Evolutionary conservation across 495 filamentous ascomycete genomes (phyloP), one percentile per base, ranked within the genome.

Genomic region (Xylaria castorea): DNA sequence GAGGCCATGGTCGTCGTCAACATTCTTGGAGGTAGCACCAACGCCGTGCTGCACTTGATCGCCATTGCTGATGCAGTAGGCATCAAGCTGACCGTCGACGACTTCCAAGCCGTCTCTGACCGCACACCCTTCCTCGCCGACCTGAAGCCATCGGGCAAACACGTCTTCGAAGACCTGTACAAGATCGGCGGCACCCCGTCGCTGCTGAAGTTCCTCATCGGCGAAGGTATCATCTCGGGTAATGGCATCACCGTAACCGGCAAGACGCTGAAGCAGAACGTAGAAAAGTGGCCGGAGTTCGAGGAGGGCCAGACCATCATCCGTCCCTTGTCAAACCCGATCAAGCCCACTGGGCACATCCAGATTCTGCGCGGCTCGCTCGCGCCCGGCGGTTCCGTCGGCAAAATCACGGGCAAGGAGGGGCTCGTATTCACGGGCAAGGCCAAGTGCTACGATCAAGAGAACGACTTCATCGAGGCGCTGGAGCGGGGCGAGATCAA

Each of bases 331-430:
- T 92, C 87, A 81, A 91, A 97, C 81, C 97, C 96, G 32, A 95
- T 99, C 87, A 98, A 99, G 85, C 74, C 85, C 36, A 97, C 94
- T 4, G 96, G 96, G 64, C 96, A 98, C 83, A 97, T 99, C 79
- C 95, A 97, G 84, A 99, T 99, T 80, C 89, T 99, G 25, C 92
- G 94, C 66, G 96, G 96, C 44, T 92, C 91, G 7, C 88, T 99
- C 36, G 94, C 96, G 2, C 96, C 96, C 1, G 96, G 92, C 71
- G 96, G 96, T 65, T 92, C 89, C 74, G 96, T 99, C 18, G 96
- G 95, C 73, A 99, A 99, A 86, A 99, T 99, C 82, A 99, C 96
- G 11, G 96, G 96, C 72, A 99, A 99, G 83, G 96, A 99, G 81
- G 96, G 96, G 27, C 87, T 91, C n/a, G 81, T 85, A 11, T 99